These are phyloP conservation scores for Biancaea sappan DNA, from an alignment of 306 rosid species.

Conservation along the genomic window DNA sequence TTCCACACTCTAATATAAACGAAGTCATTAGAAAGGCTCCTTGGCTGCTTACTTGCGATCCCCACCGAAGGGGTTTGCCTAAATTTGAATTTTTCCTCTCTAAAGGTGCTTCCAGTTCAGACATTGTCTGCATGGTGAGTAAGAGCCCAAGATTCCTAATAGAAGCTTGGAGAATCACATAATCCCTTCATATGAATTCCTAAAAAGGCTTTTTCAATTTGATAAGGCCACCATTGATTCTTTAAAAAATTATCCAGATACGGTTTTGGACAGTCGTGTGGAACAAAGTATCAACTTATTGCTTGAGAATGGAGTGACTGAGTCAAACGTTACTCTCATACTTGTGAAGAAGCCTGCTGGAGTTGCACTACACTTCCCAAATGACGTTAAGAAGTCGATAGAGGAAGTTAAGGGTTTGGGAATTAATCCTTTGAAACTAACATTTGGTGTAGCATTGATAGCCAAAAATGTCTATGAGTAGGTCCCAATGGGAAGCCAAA, in stretches of 20 bases:
- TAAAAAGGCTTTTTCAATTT: not conserved
- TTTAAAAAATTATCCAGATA: not conserved
- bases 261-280: not conserved
- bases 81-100: conserved; percentile 32
- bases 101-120: conserved; percentile 23
- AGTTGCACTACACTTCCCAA: not conserved
- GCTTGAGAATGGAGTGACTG: conserved; percentile 6
- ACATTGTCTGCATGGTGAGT: conserved; percentile 11
- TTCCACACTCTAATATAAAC: not conserved
- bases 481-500: conserved; percentile 45
- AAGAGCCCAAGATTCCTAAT: not conserved
- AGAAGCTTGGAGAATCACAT: conserved; percentile 4
- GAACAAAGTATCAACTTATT: not conserved
- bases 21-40: not conserved
- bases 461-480: conserved; percentile 26
- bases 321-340: not conserved
- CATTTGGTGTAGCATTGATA: conserved; percentile 35
- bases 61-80: not conserved
- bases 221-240: not conserved
- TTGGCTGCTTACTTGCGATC: not conserved
- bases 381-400: not conserved
- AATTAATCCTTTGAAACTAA: conserved; percentile 22
- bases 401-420: conserved; percentile 47
- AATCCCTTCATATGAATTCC: conserved; percentile 5
- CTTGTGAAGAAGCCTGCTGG: not conserved